These are phyloP conservation scores for Phytophthora palmivora DNA, from an alignment of 352 stramenopile genomes.

Conservation along the genomic window DNA sequence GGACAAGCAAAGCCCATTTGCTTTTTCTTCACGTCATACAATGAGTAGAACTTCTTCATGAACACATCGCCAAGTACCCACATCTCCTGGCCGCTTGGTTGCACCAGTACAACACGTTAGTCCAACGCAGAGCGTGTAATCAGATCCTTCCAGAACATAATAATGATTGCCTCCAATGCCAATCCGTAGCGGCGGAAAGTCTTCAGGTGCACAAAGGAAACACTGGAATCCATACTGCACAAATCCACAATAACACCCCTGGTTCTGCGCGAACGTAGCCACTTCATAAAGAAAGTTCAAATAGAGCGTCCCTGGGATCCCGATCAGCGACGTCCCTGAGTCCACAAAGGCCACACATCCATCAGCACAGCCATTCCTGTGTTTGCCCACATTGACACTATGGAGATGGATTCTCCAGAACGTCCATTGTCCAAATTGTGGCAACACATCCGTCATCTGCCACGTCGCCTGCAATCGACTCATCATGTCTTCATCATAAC, in stretches of 20 bases:
- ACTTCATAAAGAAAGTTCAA: conserved; percentile 78
- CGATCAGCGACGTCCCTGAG: conserved; percentile 97
- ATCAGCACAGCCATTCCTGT: conserved; percentile 49
- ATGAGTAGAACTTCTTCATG: conserved; percentile 95
- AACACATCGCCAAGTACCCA: conserved; percentile 98
- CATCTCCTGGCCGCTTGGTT: conserved; percentile 85
- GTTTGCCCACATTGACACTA: conserved; percentile 59
- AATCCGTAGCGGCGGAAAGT: conserved; percentile 75
- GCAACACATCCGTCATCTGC: conserved; percentile 77
- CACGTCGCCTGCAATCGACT: conserved; percentile 52
- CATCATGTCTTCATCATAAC: conserved; percentile 69
- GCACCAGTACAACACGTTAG: conserved; percentile 79
- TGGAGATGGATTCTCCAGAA: conserved; percentile 84
- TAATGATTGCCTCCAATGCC: conserved; percentile 68
- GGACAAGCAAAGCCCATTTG: conserved; percentile 87
- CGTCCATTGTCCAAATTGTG: conserved; percentile 85
- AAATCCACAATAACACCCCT: conserved; percentile 81
- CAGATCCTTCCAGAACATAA: conserved; percentile 67
- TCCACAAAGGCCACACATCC: conserved; percentile 95
- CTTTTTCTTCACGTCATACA: conserved; percentile 92
- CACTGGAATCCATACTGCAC: conserved; percentile 86
- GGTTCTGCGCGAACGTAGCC: conserved; percentile 61
- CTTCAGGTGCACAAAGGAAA: conserved; percentile 68
- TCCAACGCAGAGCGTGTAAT: conserved; percentile 86
- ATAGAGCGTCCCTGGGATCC: conserved; percentile 88